Base-by-base conservation (phyloP, 306 rosid genomes). In the Begonia peltatifolia region DNA sequence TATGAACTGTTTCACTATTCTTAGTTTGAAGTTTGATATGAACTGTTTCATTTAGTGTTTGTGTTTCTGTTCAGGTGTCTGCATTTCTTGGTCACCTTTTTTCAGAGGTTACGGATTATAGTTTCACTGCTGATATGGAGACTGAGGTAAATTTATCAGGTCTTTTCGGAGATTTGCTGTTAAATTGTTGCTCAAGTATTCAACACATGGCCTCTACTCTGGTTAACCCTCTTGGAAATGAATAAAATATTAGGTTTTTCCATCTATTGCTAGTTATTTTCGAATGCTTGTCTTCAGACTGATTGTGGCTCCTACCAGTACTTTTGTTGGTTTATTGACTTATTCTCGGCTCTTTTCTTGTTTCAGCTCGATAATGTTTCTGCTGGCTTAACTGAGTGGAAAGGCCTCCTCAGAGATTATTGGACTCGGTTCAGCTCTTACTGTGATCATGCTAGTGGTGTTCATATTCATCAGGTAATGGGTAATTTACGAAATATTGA, bases 61-160 rank as follows among this genome's bases (percentile, higher is more conserved):
- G 56, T 14, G 51, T 48, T 64, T 58, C 49, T 74, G 59, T 69
- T 53, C 64, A 90, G 99, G 99, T 92, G 63, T 92, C 99, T 11
- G 96, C 96, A 48, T 92, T 83, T 81, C 94, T 92, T 52, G 65
- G 80, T 36, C 79, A 92, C 70, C 83, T 86, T 81, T 92, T 92
- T 63, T 76, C 96, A 6, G 95, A 86, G 78, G 93, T 92, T 71
- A 86, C 88, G 6, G 95, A 92, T 70, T 86, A 86, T 61, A 75
- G 86, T 75, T 92, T 92, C 68, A 86, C 96, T 35, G 99, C 99
- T 1, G 99, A 92, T 75, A 92, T 92, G 99, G 99, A 92, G 76
- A 77, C 76, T 23, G 99, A 86, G 99, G 99, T 86, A 76, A 63
- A 48, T 9, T 47, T 17, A 42, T 22, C 38, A 6, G 2, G n/a